Conservation (phyloP, 352 stramenopile species). For the Pythium dissotocum region DNA sequence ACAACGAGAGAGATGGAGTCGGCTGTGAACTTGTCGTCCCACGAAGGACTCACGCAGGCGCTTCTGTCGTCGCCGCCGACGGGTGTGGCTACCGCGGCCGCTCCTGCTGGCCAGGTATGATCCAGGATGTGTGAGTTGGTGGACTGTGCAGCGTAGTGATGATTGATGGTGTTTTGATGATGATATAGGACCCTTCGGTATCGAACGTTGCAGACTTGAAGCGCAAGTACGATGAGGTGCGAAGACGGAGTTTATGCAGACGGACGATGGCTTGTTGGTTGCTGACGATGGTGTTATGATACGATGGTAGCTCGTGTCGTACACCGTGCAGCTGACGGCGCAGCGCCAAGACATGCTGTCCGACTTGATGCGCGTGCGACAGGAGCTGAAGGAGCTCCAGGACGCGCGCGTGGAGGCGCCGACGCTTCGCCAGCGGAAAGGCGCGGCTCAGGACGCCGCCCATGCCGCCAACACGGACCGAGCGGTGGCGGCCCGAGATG, state of each 20-base stretch:
- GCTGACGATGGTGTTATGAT: neutral
- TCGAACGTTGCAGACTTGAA: conserved; percentile 65
- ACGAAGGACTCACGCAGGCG: neutral
- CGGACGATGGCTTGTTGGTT: too few species aligned
- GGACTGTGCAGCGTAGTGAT: neutral
- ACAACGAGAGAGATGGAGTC: neutral
- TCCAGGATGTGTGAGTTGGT: neutral
- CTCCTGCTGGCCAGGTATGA: conserved; percentile 21
- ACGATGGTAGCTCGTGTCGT: conserved; percentile 67
- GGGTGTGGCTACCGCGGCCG: neutral
- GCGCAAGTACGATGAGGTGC: conserved; percentile 90
- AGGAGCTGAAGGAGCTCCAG: conserved; percentile 76
- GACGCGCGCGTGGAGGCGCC: conserved; percentile 49
- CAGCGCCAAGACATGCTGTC: conserved; percentile 85
- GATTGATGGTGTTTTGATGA: neutral
- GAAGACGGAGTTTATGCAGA: too few species aligned
- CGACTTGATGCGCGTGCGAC: conserved; percentile 68
- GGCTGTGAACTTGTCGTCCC: neutral
- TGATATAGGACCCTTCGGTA: conserved; percentile 49
- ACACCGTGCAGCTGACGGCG: conserved; percentile 86
- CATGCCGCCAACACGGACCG: conserved; percentile 21
- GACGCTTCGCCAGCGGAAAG: conserved; percentile 77
- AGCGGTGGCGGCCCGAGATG: conserved; percentile 47
- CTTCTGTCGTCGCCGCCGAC: neutral
- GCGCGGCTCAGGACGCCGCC: conserved; percentile 34